phyloP scores from a whole-genome alignment of 805 yeast species.

The Metschnikowia santaceciliae region DNA sequence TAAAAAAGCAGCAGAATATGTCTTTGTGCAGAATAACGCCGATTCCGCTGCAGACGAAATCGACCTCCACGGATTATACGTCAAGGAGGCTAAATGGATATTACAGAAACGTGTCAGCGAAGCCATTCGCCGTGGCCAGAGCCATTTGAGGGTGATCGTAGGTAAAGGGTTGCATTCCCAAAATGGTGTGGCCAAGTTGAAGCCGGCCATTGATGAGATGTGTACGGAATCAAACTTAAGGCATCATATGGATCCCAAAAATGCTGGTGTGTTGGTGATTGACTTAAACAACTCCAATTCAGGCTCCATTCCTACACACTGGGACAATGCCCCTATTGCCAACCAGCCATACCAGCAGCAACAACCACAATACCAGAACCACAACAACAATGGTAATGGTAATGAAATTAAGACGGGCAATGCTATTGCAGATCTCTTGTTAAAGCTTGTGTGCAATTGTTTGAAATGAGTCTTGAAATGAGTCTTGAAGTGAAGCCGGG shows the following conservation, averaged over 20 bases:
- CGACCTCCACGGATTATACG: conserved; percentile 88
- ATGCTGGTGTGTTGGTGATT: conserved; percentile 76
- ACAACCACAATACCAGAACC: conserved; percentile 20
- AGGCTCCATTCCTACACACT: conserved; percentile 30
- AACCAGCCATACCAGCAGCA: conserved; percentile 22
- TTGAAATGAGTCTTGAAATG: conserved; percentile 7
- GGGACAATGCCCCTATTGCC: conserved; percentile 21
- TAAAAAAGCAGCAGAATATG: conserved; percentile 83
- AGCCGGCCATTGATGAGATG: conserved; percentile 81
- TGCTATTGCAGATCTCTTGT: conserved; percentile 24
- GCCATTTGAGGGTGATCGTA: conserved; percentile 73
- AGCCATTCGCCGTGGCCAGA: conserved; percentile 56
- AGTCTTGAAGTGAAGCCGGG: no score
- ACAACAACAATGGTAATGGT: conserved; percentile 9
- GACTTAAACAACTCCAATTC: conserved; percentile 41
- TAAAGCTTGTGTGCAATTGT: conserved; percentile 33
- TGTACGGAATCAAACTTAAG: conserved; percentile 64
- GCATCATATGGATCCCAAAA: conserved; percentile 61
- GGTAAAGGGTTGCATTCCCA: conserved; percentile 89
- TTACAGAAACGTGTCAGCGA: conserved; percentile 70
- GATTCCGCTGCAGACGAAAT: conserved; percentile 85
- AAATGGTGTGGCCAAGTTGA: conserved; percentile 78
- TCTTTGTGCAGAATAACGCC: conserved; percentile 80
- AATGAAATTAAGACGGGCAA: conserved; percentile 24
- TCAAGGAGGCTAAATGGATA: conserved; percentile 80